Evolutionary conservation across 2,329 filamentous ascomycete genomes (phyloP), one percentile per base, ranked within the genome.

Genomic region (Bipolaris bicolor): DNA sequence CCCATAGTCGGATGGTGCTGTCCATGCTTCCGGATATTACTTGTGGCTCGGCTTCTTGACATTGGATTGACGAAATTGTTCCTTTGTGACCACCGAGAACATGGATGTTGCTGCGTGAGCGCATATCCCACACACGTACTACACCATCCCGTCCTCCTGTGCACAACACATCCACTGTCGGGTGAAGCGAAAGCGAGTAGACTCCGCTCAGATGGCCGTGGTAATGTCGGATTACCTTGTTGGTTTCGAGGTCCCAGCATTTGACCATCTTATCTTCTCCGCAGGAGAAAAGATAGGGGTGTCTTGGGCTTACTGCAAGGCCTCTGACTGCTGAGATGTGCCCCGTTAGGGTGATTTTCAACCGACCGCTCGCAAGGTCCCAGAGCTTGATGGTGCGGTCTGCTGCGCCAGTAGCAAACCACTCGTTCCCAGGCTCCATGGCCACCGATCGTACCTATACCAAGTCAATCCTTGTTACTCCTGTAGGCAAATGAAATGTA

Each of bases 211-310:
- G 81, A 79, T 99, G 95, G 16, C 96, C 96, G 76, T 99, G 95
- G 76, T 98, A 99, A 78, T 97, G 92, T 44, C 68, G 67, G 6
- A 73, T 73, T 26, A 99, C 95, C 78, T 97, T 97, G 81, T 99
- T 99, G n/a, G 94, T 97, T 78, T 99, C 95, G 64, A 99, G 81
- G 80, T 99, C 95, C 95, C 95, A 99, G 80, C 95, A 99, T 79
- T 99, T 99, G 61, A 99, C 95, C 93, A 97, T 97, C 82, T 99
- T 99, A 77, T 99, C 95, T 78, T 99, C 95, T 57, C 92, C 96
- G 72, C 95, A 99, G 10, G 92, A 97, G 78, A 99, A 99, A 9
- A 99, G 84, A 73, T 99, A 99, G 0, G 95, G 96, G 78, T 99
- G 95, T 45, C 95, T 84, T 15, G 93, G 91, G 18, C 92, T 97